Evolutionary conservation across 2,329 filamentous ascomycete species (phyloP).

Genomic region (Blastomyces emzantsi): DNA sequence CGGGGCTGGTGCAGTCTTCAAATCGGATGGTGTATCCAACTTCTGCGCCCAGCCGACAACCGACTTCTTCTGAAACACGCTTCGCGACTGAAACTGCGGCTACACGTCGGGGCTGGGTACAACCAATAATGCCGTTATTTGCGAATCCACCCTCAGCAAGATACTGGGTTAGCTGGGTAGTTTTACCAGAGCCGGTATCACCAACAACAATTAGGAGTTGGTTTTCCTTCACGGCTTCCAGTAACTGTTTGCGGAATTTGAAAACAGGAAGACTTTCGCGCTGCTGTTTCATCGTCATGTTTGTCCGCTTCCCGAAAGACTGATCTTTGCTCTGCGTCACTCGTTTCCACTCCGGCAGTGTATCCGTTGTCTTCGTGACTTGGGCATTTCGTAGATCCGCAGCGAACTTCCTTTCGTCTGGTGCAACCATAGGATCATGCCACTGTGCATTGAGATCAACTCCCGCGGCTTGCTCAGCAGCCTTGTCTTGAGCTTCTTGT

Average conservation of each 20-base stretch:
- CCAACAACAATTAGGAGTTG: conserved; percentile 94
- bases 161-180: conserved; percentile 92
- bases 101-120: conserved; percentile 92
- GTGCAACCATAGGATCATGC: conserved; percentile 91
- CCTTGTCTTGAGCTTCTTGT: conserved; percentile 72
- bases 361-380: conserved; percentile 50
- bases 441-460: conserved; percentile 84
- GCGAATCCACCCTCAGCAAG: conserved; percentile 86
- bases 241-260: conserved; percentile 76
- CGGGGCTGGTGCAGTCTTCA: conserved; percentile 80
- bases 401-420: conserved; percentile 80
- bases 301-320: conserved; percentile 75
- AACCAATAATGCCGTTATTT: conserved; percentile 82
- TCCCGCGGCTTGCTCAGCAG: conserved; percentile 63
- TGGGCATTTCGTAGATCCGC: conserved; percentile 68
- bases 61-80: conserved; percentile 92
- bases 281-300: conserved; percentile 90
- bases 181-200: conserved; percentile 95
- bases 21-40: conserved; percentile 98
- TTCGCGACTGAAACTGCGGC: conserved; percentile 97
- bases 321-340: conserved; percentile 71
- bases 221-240: conserved; percentile 78
- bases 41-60: conserved; percentile 79
- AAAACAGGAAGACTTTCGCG: conserved; percentile 82
- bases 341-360: conserved; percentile 86